Percentiles rank a stretch among this genome's conserved stretches.
Evolutionary conservation across 805 yeast genomes (phyloP).

Genomic region (Cyberlindnera mycetangii): DNA sequence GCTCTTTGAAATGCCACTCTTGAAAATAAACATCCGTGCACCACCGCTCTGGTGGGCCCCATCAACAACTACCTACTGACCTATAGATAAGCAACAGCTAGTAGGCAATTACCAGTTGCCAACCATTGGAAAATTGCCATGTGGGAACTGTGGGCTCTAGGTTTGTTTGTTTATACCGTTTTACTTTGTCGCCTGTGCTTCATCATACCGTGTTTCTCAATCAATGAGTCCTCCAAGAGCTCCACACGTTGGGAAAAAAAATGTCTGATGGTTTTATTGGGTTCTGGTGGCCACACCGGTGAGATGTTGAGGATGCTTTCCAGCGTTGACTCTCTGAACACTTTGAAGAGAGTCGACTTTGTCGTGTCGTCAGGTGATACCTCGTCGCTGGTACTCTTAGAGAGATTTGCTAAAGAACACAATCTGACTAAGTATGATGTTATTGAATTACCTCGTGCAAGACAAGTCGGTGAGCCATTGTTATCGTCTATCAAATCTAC

Average conservation of each 20-base stretch:
- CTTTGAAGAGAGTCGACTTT: slow-evolving; percentile 27
- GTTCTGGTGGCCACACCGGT: slow-evolving; percentile 97
- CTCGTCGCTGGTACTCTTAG: slow-evolving; percentile 39
- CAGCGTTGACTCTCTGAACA: slow-evolving; percentile 27
- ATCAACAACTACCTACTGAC: no score
- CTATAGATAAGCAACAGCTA: no score
- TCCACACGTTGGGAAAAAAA: slow-evolving; percentile 8
- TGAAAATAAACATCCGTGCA: not conserved
- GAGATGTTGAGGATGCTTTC: slow-evolving; percentile 78
- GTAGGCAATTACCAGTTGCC: no score
- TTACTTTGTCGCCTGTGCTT: slow-evolving; percentile 13
- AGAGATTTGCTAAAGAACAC: slow-evolving; percentile 14
- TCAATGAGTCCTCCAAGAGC: not conserved
- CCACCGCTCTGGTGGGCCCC: not conserved
- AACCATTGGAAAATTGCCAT: not conserved
- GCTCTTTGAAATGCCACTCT: no score
- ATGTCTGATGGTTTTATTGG: slow-evolving; percentile 46
- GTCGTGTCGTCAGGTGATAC: slow-evolving; percentile 49
- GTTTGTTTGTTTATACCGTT: slow-evolving; percentile 9
- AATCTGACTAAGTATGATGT: slow-evolving; percentile 18
- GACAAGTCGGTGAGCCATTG: slow-evolving; percentile 56
- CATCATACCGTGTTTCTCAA: slow-evolving; percentile 17
- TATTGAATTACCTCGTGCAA: slow-evolving; percentile 49
- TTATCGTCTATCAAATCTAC: slow-evolving; percentile 47
- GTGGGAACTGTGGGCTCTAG: slow-evolving; percentile 11